These are phyloP conservation scores for Globisporangium canariense DNA, from an alignment of 352 stramenopile species.

Conservation along the genomic window DNA sequence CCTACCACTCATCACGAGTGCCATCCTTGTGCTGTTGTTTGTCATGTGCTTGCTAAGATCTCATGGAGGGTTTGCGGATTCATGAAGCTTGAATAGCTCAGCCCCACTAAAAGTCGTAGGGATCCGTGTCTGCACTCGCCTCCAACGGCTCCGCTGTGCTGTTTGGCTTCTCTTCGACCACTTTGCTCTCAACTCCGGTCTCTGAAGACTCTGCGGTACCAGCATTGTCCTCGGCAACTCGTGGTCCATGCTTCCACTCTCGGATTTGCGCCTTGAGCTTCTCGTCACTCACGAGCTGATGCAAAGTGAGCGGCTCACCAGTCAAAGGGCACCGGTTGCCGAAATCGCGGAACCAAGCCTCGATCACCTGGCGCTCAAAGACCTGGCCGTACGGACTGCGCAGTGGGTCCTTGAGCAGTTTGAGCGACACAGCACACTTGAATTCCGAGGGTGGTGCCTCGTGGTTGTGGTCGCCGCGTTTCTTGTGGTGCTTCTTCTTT, in stretches of 20 bases:
- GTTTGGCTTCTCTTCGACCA: not conserved
- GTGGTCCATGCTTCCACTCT: conserved; percentile 53
- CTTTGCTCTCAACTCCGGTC: not conserved
- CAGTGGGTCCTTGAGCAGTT: conserved; percentile 65
- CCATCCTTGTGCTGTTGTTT: not conserved
- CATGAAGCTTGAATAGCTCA: not conserved
- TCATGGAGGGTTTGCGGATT: not conserved
- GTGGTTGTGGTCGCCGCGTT: conserved; percentile 27
- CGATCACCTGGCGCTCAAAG: conserved; percentile 73
- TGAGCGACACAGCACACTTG: conserved; percentile 73
- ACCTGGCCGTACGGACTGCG: conserved; percentile 75
- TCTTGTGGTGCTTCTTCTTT: conserved; percentile 48
- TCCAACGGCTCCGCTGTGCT: not conserved
- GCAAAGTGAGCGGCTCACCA: conserved; percentile 54
- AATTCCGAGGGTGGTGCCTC: conserved; percentile 40
- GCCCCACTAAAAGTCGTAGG: conserved; percentile 14
- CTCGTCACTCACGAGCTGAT: conserved; percentile 47
- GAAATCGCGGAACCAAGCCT: conserved; percentile 81
- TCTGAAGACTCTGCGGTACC: not conserved
- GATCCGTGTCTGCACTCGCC: conserved; percentile 7
- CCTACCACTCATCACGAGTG: too few species aligned
- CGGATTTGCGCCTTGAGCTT: conserved; percentile 56
- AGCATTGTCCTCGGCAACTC: not conserved
- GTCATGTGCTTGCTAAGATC: not conserved
- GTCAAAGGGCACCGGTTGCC: conserved; percentile 78